Evolutionary conservation across 2,329 filamentous ascomycete genomes (phyloP), one percentile per base, ranked within the genome.

Genomic region (Didymella segeticola): DNA sequence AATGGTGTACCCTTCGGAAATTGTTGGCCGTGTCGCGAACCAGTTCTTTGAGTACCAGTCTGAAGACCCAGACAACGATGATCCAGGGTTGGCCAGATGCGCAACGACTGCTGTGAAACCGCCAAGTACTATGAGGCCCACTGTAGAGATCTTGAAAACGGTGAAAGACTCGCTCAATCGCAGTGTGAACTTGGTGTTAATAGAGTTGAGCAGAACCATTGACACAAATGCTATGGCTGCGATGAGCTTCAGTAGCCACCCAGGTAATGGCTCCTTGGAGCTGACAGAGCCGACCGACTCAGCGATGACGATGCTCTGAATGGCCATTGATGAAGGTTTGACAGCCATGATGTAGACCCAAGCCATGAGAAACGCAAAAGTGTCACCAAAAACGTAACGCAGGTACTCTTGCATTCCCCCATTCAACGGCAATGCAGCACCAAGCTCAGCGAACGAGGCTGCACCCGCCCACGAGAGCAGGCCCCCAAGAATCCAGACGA

Each of bases 261-360:
- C 51, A 45, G 36, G 19, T 38, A 57, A 47, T 41, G 45, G 45
- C 33, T 63, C 47, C 17, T 22, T 42, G 4, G 56, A 80, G 75
- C 1, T 82, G 79, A 76, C 85, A 79, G 51, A 86, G 42, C 57
- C 77, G 47, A 65, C 74, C 3, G 70, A 76, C 51, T 80, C 73
- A 23, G 77, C 79, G 58, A 88, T 87, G 20, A 87, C 84, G 57
- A 88, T 86, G 63, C 81, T 82, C 23, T 87, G 78, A 39, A 88
- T 88, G 9, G 85, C 85, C 54, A 87, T 78, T 0, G 85, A 86
- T 0, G 84, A 84, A 0, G 86, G 86, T 80, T 87, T 88, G 20
- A 87, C 81, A 17, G 82, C 83, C 5, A 87, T 79, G 47, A 88
- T 81, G 82, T 85, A 88, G 0, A 85, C 84, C 85, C 85, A 88